A percentile compares a stretch with the other conserved stretches of the same genome.
These are phyloP conservation scores for Phyllosticta citriasiana DNA, from an alignment of 2,329 filamentous ascomycete genomes.

Conservation along the genomic window DNA sequence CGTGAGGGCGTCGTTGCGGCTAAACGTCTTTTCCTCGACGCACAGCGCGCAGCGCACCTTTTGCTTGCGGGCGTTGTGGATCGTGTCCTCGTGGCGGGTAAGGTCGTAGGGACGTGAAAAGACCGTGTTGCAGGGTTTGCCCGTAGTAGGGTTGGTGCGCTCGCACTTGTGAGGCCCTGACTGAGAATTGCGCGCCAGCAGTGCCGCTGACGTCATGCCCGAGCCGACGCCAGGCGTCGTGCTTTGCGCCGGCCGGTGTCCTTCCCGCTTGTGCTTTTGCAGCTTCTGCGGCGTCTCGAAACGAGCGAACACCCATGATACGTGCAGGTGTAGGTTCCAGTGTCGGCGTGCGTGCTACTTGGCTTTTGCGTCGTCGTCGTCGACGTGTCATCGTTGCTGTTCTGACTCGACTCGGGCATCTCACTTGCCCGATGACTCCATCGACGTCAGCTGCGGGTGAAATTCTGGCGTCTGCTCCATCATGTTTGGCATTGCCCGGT, in stretches of 20 bases:
- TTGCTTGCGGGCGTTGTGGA: slow-evolving; percentile 88
- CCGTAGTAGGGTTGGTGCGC: slow-evolving; percentile 86
- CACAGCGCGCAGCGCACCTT: slow-evolving; percentile 91
- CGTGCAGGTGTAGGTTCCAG: slow-evolving; percentile 90
- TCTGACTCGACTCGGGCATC: slow-evolving; percentile 27
- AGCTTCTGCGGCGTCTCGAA: slow-evolving; percentile 81
- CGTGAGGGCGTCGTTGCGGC: slow-evolving; percentile 85
- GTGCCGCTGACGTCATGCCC: slow-evolving; percentile 43
- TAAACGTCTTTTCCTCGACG: slow-evolving; percentile 95
- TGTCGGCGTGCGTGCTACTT: slow-evolving; percentile 56
- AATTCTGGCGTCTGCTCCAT: slow-evolving; percentile 45
- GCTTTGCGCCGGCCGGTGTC: slow-evolving; percentile 51
- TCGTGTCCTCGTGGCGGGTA: slow-evolving; percentile 92
- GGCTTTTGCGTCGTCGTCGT: slow-evolving; percentile 40
- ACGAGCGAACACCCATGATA: slow-evolving; percentile 79
- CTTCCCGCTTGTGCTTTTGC: slow-evolving; percentile 93
- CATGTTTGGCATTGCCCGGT: slow-evolving; percentile 24
- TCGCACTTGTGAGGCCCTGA: slow-evolving; percentile 89
- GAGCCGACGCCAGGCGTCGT: slow-evolving; percentile 17
- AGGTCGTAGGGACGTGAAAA: slow-evolving; percentile 96
- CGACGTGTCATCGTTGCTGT: slow-evolving; percentile 19
- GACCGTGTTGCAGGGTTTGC: slow-evolving; percentile 86
- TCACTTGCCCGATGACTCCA: slow-evolving; percentile 54
- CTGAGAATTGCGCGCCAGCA: slow-evolving; percentile 65
- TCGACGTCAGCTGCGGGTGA: slow-evolving; percentile 45